phyloP scores from a whole-genome alignment of 352 stramenopile species.

The Phytopythium sindhum region DNA sequence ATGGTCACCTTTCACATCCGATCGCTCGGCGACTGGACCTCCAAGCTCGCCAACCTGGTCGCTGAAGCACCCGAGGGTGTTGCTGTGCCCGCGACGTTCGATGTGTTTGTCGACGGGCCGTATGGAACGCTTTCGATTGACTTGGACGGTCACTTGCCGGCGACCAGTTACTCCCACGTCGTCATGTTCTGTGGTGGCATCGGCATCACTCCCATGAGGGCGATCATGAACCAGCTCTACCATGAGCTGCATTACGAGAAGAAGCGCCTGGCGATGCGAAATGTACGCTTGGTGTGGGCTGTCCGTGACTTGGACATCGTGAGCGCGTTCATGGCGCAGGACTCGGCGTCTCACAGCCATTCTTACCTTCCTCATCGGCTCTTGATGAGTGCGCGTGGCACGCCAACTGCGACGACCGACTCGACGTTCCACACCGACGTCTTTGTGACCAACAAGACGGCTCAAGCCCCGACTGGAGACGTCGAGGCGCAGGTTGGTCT shows the following conservation, averaged over 20 bases:
- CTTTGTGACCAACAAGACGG: slow-evolving; percentile 24
- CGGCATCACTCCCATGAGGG: slow-evolving; percentile 49
- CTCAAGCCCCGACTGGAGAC: slow-evolving; percentile 5
- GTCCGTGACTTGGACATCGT: slow-evolving; percentile 32
- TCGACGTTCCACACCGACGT: slow-evolving; percentile 31
- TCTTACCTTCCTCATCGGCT: neutral
- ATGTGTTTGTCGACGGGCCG: slow-evolving; percentile 48
- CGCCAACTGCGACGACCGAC: slow-evolving; percentile 2
- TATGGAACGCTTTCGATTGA: slow-evolving; percentile 49
- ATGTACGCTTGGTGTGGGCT: slow-evolving; percentile 45
- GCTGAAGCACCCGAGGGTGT: neutral
- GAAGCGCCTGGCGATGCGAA: slow-evolving; percentile 19
- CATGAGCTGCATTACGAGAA: slow-evolving; percentile 24
- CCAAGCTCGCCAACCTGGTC: slow-evolving; percentile 37
- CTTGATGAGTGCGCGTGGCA: slow-evolving; percentile 11
- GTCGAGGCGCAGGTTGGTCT: slow-evolving; percentile 12
- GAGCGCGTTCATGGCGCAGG: slow-evolving; percentile 14
- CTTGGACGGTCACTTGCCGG: slow-evolving; percentile 15
- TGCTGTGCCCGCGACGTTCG: slow-evolving; percentile 10
- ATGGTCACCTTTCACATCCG: slow-evolving; percentile 70
- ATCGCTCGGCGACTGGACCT: slow-evolving; percentile 61
- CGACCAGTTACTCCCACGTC: slow-evolving; percentile 42
- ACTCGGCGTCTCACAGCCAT: neutral
- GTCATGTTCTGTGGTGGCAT: slow-evolving; percentile 46
- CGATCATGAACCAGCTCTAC: slow-evolving; percentile 41